Evolutionary conservation across 139 green algal genomes (phyloP), one percentile per base, ranked within the genome.

Genomic region (Deuterostichococcus epilithicus): DNA sequence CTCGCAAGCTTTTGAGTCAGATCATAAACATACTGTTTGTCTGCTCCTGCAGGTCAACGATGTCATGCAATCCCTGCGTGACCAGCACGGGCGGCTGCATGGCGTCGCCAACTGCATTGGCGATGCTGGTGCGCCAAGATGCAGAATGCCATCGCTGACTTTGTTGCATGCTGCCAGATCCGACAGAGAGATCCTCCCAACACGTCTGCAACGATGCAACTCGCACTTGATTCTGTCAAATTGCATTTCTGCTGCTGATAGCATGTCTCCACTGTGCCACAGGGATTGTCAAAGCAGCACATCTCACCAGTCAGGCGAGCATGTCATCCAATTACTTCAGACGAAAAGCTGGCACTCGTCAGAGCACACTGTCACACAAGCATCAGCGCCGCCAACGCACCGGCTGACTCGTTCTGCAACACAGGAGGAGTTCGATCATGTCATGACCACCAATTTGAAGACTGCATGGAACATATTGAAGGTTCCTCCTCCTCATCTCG

Each of bases 31-130:
- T 15, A 42, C 1, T 47, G 68, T 13, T 20, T 20, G 30, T 26
- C 42, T 47, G 35, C n/a, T 70, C n/a, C 3, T 76, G 22, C 82
- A 91, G 77, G 90, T 92, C 8, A 86, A 92, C 30, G 63, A 72
- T 1, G 82, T 85, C 1, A 78, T 92, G 23, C 33, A 20, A 8
- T 34, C 74, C 6, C 80, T 80, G 1, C 72, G 82, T 0, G 75
- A 86, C 5, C 36, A 36, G 34, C 76, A 88, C 37, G 91, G 89
- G 1, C 58, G 68, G 2, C 33, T 96, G 8, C 79, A 87, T 70
- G 91, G 87, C 36, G 89, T 96, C 3, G 85, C 85, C n/a, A 94
- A 95, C 83, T 94, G 91, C 59, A 82, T 92, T 5, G 92, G 92
- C 28, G 42, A 52, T 52, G 42, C 42, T 13, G 13, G 42, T n/a